Percentiles rank a stretch among this genome's conserved stretches.
Conservation (phyloP, 2,329 filamentous ascomycete species). For the Colletotrichum sp. region DNA sequence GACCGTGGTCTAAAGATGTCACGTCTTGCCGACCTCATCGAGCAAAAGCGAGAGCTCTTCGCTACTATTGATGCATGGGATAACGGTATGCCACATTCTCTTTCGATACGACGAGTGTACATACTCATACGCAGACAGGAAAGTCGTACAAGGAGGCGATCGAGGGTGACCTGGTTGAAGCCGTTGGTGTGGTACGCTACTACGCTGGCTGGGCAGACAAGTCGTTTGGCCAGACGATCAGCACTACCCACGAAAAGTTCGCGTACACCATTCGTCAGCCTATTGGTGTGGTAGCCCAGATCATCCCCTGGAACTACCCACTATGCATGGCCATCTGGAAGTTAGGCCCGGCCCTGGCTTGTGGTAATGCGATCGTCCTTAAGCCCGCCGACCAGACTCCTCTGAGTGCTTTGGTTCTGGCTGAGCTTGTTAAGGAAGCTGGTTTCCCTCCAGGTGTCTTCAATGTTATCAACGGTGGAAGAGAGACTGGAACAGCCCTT, state of each 20-base stretch:
- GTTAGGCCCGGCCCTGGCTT: slow-evolving; percentile 40
- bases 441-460: slow-evolving; percentile 81
- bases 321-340: neutral
- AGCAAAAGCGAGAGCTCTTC: slow-evolving; percentile 60
- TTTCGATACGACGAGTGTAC: neutral
- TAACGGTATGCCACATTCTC: slow-evolving; percentile 4
- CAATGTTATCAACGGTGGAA: slow-evolving; percentile 77
- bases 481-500: slow-evolving; percentile 70
- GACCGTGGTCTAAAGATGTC: slow-evolving; percentile 66
- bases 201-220: slow-evolving; percentile 84
- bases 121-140: neutral
- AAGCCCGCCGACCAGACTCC: neutral
- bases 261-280: slow-evolving; percentile 79
- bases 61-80: slow-evolving; percentile 78
- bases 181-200: slow-evolving; percentile 63
- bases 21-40: slow-evolving; percentile 75
- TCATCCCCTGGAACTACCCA: neutral
- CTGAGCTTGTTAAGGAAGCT: slow-evolving; percentile 74
- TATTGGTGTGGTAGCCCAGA: slow-evolving; percentile 65
- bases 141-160: slow-evolving; percentile 72
- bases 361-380: neutral
- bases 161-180: slow-evolving; percentile 64
- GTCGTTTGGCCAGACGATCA: slow-evolving; percentile 77
- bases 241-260: slow-evolving; percentile 71
- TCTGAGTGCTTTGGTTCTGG: slow-evolving; percentile 39